A percentile compares a stretch with the other conserved stretches of the same genome.
Evolutionary conservation across 2,329 filamentous ascomycete genomes (phyloP).

Genomic region (Xylaria hypoxylon): DNA sequence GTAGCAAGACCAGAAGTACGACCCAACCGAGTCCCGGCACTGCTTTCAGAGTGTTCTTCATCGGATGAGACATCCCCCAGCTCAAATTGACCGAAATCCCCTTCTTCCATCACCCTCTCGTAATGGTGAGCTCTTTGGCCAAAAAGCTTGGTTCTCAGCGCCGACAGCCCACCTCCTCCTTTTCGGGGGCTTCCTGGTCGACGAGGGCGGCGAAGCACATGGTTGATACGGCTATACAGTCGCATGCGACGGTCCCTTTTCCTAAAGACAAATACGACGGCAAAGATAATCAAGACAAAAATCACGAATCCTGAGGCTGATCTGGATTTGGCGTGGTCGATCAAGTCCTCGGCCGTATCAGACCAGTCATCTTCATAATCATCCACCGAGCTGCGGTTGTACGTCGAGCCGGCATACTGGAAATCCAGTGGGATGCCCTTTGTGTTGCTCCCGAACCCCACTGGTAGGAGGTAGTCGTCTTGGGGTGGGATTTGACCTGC

Average conservation of each 20-base stretch:
- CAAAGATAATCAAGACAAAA: conserved; percentile 78
- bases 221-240: conserved; percentile 66
- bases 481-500: conserved; percentile 83
- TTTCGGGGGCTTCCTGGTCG: conserved; percentile 61
- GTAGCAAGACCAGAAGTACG: conserved; percentile 75
- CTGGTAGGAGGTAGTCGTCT: conserved; percentile 71
- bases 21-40: conserved; percentile 63
- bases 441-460: conserved; percentile 93
- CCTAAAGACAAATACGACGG: conserved; percentile 78
- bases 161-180: conserved; percentile 60
- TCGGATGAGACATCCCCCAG: conserved; percentile 75
- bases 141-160: conserved; percentile 73
- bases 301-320: conserved; percentile 80
- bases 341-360: conserved; percentile 66
- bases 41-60: conserved; percentile 72
- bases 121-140: conserved; percentile 70
- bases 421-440: conserved; percentile 78
- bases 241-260: conserved; percentile 80
- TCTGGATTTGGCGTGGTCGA: conserved; percentile 73
- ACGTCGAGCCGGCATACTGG: conserved; percentile 78
- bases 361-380: conserved; percentile 65
- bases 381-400: conserved; percentile 50
- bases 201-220: conserved; percentile 57
- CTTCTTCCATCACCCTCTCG: conserved; percentile 88
- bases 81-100: conserved; percentile 80